phyloP scores from a whole-genome alignment of 169 alveolate species.

The Plasmodium adleri region DNA sequence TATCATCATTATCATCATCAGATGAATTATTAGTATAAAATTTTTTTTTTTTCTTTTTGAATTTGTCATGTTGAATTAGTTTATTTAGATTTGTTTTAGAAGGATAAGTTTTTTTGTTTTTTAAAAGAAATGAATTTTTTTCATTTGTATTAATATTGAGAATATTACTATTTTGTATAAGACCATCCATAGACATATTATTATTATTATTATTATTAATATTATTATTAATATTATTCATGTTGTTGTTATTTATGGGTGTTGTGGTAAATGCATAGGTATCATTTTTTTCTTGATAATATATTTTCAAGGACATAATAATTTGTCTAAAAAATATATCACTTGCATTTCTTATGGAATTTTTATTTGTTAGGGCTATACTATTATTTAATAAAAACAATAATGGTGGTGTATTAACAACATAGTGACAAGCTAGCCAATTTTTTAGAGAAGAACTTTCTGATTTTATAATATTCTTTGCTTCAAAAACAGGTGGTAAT shows the following conservation, averaged over 20 bases:
- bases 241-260: conserved; percentile 18
- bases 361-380: conserved; percentile 79
- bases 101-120: too few relatives aligned
- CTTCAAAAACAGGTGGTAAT: conserved; percentile 75
- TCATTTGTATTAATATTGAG: conserved; percentile 11
- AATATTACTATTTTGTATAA: conserved; percentile 17
- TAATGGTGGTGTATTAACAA: conserved; percentile 84
- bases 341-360: conserved; percentile 79
- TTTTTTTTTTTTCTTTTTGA: background rate
- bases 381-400: conserved; percentile 81
- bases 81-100: background rate
- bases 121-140: background rate
- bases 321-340: conserved; percentile 84
- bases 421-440: conserved; percentile 86
- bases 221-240: too few relatives aligned
- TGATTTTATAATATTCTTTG: conserved; percentile 77
- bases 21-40: background rate
- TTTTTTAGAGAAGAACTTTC: conserved; percentile 78
- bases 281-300: conserved; percentile 66
- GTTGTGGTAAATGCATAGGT: conserved; percentile 67
- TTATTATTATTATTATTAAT: too few relatives aligned
- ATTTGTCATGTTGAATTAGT: background rate
- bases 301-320: conserved; percentile 80
- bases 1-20: background rate
- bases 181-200: conserved; percentile 23